Evolutionary conservation across 2,329 filamentous ascomycete species (phyloP).

Genomic region (Penicillium janthinellum): DNA sequence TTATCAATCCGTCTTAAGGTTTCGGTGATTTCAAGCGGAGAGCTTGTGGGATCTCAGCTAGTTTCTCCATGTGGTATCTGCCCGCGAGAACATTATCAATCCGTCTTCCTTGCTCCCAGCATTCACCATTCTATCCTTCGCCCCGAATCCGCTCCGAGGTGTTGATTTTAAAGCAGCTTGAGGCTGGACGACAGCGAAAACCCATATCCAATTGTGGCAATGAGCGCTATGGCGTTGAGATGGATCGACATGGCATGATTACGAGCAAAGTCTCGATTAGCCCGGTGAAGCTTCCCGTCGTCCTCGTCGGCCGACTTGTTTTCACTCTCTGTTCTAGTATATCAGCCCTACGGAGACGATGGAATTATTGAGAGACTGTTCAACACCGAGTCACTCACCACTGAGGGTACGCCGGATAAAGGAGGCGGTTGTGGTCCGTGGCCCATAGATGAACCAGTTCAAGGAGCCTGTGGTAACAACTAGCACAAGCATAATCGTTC

Average conservation of each 20-base stretch:
- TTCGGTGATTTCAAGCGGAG: background rate
- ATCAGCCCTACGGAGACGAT: background rate
- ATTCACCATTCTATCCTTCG: background rate
- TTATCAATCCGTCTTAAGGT: background rate
- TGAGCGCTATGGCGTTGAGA: slow-evolving; percentile 44
- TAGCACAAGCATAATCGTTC: slow-evolving; percentile 33
- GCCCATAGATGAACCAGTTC: slow-evolving; percentile 42
- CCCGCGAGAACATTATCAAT: background rate
- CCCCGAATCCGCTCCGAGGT: too few relatives aligned
- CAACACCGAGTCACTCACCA: slow-evolving; percentile 14
- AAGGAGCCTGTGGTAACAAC: slow-evolving; percentile 35
- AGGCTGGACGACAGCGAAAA: slow-evolving; percentile 28
- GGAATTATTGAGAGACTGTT: too few relatives aligned
- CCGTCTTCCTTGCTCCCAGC: too few relatives aligned
- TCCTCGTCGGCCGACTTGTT: background rate
- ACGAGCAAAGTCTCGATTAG: slow-evolving; percentile 38
- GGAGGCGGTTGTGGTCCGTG: slow-evolving; percentile 37
- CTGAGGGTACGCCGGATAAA: slow-evolving; percentile 34
- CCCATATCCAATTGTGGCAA: slow-evolving; percentile 34
- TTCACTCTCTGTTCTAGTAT: slow-evolving; percentile 9
- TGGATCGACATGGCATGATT: slow-evolving; percentile 49
- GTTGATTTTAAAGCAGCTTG: background rate
- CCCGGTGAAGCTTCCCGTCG: slow-evolving; percentile 15
- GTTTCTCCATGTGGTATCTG: background rate
- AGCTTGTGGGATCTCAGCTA: background rate